Evolutionary conservation across 495 filamentous ascomycete genomes (phyloP), one percentile per base, ranked within the genome.

Genomic region (Penicillium fimorum): DNA sequence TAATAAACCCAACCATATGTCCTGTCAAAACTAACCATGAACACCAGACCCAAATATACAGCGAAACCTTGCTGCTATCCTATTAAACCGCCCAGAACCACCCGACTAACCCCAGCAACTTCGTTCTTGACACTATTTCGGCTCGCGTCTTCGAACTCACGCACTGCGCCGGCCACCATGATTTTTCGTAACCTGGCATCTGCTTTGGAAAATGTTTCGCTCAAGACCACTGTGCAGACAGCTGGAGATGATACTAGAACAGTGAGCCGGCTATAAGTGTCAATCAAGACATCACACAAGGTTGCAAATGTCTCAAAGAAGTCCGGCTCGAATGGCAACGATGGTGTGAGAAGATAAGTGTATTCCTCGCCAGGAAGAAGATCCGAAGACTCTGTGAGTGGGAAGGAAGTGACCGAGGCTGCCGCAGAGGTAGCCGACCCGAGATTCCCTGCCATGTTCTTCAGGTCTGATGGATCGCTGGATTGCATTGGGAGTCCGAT

Each of bases 281-380:
- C 94, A 59, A 96, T 95, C 55, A 99, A 73, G 3, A 95, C 89
- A 70, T 99, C 95, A 73, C 94, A 97, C 24, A 99, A 77, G 9
- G 94, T 97, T n/a, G 92, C 88, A 71, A 97, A 97, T 0, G 91
- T 95, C 73, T 96, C 91, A 69, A 91, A 95, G 66, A 96, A 99
- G 71, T 99, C 94, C 10, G 93, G 93, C 47, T 97, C 94, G 65
- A 99, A 99, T 0, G 94, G 94, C 48, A 97, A 75, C n/a, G 86
- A 87, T 0, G 95, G 95, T 5, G 92, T 97, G 1, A 94, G 76
- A 6, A 99, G 84, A 70, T 92, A 86, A 1, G 84, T 84, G 60
- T 97, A 99, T 63, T 92, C 88, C 69, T 96, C 93, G 15, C 89
- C 76, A 6, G 82, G 72, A 20, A 82, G 70, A 22, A 84, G 74